phyloP scores from a whole-genome alignment of 768 basidiomycete genomes.

The Russula ochroleuca region DNA sequence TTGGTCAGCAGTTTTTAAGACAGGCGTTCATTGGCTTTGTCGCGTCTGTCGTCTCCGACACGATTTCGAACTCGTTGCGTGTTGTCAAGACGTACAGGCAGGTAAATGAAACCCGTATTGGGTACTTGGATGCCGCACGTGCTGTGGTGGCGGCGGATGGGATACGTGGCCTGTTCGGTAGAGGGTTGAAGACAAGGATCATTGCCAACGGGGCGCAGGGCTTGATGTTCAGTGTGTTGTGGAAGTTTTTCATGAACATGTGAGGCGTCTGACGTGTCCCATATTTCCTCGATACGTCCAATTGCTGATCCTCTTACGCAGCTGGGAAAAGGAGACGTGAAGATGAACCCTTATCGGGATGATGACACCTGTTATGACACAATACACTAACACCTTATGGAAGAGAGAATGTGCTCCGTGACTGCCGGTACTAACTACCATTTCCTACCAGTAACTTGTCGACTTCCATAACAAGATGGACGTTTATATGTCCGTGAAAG shows the following conservation, averaged over 20 bases:
- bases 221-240: slow-evolving; percentile 84
- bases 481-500: not conserved
- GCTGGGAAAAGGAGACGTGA: slow-evolving; percentile 16
- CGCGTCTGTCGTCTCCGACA: slow-evolving; percentile 83
- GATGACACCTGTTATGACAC: not conserved
- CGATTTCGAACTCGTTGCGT: slow-evolving; percentile 79
- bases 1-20: slow-evolving; percentile 59
- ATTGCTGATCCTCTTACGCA: not conserved
- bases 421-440: not conserved
- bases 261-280: slow-evolving; percentile 38
- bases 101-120: slow-evolving; percentile 75
- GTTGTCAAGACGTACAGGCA: slow-evolving; percentile 97
- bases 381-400: not conserved
- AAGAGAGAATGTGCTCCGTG: not conserved
- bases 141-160: slow-evolving; percentile 77
- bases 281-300: not conserved
- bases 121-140: slow-evolving; percentile 72
- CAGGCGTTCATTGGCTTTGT: slow-evolving; percentile 90
- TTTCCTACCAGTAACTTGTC: not conserved
- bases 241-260: slow-evolving; percentile 89
- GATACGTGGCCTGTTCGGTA: slow-evolving; percentile 72
- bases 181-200: slow-evolving; percentile 86
- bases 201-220: slow-evolving; percentile 90
- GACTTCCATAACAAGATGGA: not conserved
- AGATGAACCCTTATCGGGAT: not conserved